Percentiles rank a stretch among this genome's conserved stretches.
These are phyloP conservation scores for Irpex sp. DNA, from an alignment of 1,284 basidiomycete species.

Conservation along the genomic window DNA sequence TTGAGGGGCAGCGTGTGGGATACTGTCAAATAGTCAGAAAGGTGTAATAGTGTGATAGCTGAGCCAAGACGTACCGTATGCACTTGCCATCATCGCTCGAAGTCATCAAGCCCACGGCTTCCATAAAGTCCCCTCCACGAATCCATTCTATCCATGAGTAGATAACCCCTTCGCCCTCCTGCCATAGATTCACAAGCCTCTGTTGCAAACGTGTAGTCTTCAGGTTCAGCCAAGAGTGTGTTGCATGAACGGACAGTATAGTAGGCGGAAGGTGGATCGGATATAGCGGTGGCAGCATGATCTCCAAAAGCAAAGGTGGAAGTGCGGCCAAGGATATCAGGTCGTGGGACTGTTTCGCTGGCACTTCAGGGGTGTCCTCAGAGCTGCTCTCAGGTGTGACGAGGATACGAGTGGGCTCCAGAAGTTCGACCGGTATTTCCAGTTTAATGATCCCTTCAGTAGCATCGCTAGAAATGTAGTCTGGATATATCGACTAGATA, in stretches of 20 bases:
- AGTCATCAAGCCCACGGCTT: constrained; percentile 31
- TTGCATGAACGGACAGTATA: constrained; percentile 51
- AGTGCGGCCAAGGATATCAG: constrained; percentile 41
- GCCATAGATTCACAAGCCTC: constrained; percentile 52
- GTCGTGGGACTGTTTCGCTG: constrained; percentile 13
- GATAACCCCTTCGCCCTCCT: constrained; percentile 53
- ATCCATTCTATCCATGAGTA: constrained; percentile 72
- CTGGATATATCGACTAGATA: constrained; percentile 70
- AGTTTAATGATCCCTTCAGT: constrained; percentile 42
- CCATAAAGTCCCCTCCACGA: constrained; percentile 58
- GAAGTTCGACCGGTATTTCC: constrained; percentile 62
- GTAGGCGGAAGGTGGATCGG: constrained; percentile 50
- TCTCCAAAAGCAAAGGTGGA: constrained; percentile 58
- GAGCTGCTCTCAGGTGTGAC: constrained; percentile 21
- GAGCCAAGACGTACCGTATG: constrained; percentile 39
- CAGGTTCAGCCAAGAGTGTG: constrained; percentile 57
- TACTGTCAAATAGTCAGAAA: constrained; percentile 30
- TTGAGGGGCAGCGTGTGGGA: constrained; percentile 53
- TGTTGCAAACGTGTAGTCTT: constrained; percentile 32
- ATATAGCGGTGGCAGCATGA: constrained; percentile 55
- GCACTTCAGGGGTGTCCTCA: constrained; percentile 3
- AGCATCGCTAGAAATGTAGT: constrained; percentile 48
- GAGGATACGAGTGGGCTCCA: constrained; percentile 26
- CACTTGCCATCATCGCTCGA: constrained; percentile 23
- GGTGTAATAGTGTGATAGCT: neutral